Evolutionary conservation across 345 rosid genomes (phyloP).

Genomic region (Citropsis articulata): DNA sequence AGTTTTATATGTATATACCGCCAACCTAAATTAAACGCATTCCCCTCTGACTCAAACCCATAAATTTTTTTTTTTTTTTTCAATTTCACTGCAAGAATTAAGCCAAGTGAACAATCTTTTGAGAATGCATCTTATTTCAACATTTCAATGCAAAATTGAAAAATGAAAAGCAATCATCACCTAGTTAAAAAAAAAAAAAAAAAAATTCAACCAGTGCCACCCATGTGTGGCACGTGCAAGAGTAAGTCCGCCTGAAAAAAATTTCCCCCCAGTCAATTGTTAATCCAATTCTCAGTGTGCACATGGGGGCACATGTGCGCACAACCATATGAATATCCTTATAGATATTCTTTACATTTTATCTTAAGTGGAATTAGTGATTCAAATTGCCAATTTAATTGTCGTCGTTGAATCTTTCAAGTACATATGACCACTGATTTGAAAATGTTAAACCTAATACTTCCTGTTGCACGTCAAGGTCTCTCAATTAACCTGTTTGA

Average conservation of each 20-base stretch:
- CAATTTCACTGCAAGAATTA: too few species aligned
- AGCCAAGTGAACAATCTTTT: too few species aligned
- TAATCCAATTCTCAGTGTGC: constrained; percentile 4
- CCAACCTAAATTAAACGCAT: too few species aligned
- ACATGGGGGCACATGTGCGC: constrained; percentile 8
- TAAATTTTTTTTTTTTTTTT: too few species aligned
- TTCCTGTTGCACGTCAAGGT: neutral
- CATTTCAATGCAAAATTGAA: too few species aligned
- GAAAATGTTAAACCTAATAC: neutral
- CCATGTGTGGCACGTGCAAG: neutral
- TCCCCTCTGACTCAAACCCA: too few species aligned
- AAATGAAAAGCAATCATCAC: neutral
- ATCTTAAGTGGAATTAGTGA: neutral
- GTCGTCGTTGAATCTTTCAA: neutral
- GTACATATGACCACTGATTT: neutral
- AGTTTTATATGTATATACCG: too few species aligned
- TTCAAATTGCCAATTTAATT: neutral
- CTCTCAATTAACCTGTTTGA: neutral
- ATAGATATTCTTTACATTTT: neutral
- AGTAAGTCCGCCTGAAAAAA: neutral
- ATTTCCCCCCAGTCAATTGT: neutral
- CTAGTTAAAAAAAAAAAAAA: too few species aligned
- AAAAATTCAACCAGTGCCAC: too few species aligned
- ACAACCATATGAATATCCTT: neutral
- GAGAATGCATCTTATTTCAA: neutral